phyloP scores from a whole-genome alignment of 306 rosid species.

The Cucurbita moschata region DNA sequence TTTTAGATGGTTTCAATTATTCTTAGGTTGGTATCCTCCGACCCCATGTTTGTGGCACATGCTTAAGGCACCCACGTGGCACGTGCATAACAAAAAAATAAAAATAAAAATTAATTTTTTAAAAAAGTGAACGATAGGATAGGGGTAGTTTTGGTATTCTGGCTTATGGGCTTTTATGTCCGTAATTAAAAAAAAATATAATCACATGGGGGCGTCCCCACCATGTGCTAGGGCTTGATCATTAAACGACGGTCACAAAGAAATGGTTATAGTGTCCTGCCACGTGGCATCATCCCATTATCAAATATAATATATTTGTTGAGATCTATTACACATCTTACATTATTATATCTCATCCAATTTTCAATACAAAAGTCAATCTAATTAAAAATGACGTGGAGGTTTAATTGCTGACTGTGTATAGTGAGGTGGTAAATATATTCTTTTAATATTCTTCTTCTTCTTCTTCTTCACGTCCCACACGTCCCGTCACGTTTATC shows the following conservation, averaged over 20 bases:
- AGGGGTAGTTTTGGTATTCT: neutral
- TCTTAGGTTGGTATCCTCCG: neutral
- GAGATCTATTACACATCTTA: neutral
- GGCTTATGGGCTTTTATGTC: neutral
- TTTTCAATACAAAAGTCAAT: neutral
- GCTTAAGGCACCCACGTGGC: neutral
- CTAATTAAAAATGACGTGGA: too few relatives aligned
- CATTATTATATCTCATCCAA: neutral
- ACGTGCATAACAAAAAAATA: neutral
- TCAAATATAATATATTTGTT: neutral
- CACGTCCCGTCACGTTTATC: too few relatives aligned
- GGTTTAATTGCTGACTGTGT: too few relatives aligned
- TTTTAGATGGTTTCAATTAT: neutral
- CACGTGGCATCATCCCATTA: neutral
- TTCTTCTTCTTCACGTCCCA: too few relatives aligned
- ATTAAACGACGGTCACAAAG: neutral
- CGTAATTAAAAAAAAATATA: neutral
- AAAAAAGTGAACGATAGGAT: neutral
- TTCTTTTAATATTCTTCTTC: too few relatives aligned
- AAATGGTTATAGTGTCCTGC: neutral
- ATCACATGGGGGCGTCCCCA: conserved; percentile 7
- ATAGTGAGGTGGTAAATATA: too few relatives aligned
- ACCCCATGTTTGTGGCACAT: neutral
- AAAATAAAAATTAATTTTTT: neutral
- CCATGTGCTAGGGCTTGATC: neutral